Percentiles rank a stretch among this genome's conserved stretches.
These are phyloP conservation scores for Citrullus colocynthis DNA, from an alignment of 306 rosid genomes.

Conservation along the genomic window DNA sequence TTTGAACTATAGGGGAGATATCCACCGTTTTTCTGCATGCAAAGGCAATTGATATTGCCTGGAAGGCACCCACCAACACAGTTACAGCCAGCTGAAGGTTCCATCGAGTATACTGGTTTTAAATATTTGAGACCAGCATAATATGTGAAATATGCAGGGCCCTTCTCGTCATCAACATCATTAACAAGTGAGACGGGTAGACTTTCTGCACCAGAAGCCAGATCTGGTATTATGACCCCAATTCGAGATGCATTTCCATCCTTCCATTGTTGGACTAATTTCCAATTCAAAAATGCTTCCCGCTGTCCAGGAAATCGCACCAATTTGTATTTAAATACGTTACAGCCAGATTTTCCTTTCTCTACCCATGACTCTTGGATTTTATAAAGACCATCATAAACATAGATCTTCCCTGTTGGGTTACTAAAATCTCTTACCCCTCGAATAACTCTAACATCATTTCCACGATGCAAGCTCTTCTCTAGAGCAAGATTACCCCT, in stretches of 20 bases:
- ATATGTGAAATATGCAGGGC: conserved; percentile 84
- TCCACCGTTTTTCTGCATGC: conserved; percentile 62
- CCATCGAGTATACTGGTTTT: conserved; percentile 30
- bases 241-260: conserved; percentile 40
- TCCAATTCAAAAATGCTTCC: conserved; percentile 54
- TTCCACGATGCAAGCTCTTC: conserved; percentile 61
- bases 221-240: conserved; percentile 79
- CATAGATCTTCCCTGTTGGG: conserved; percentile 66
- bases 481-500: conserved; percentile 95
- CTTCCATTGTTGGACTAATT: conserved; percentile 67
- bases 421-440: conserved; percentile 47
- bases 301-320: conserved; percentile 59
- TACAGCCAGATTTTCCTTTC: conserved; percentile 64
- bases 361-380: conserved; percentile 78
- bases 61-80: conserved; percentile 73
- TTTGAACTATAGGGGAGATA: conserved; percentile 47
- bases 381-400: conserved; percentile 86
- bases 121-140: conserved; percentile 43
- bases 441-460: conserved; percentile 72
- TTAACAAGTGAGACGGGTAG: conserved; percentile 84
- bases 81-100: conserved; percentile 48
- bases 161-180: conserved; percentile 87
- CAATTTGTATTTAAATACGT: conserved; percentile 67
- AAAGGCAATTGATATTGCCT: conserved; percentile 41
- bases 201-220: conserved; percentile 77